A percentile compares a stretch with the other conserved stretches of the same genome.
Evolutionary conservation across 768 basidiomycete genomes (phyloP).

Genomic region (Amanita pallidorosea): DNA sequence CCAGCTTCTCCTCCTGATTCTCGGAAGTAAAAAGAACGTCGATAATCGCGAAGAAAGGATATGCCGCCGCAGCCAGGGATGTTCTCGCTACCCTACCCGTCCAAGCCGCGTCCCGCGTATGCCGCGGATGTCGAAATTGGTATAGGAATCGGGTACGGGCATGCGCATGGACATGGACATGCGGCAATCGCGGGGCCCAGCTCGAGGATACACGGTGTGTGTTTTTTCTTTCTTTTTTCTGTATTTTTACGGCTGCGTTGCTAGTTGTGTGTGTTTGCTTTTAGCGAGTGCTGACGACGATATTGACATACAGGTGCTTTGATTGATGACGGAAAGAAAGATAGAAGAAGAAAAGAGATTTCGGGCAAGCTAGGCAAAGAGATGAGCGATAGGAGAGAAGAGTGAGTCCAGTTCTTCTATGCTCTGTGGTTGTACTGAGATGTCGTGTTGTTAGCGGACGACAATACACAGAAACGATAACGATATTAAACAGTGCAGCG

Average conservation of each 20-base stretch:
- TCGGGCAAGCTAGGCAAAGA: constrained; percentile 66
- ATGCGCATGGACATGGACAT: constrained; percentile 22
- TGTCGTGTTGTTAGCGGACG: constrained; percentile 31
- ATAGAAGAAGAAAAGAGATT: constrained; percentile 59
- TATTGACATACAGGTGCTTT: constrained; percentile 6
- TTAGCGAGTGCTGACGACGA: constrained; percentile 1
- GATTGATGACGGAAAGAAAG: constrained; percentile 39
- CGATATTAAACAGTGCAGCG: constrained; percentile 45
- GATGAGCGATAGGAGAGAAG: constrained; percentile 63
- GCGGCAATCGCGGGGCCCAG: constrained; percentile 29
- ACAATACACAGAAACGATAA: constrained; percentile 53
- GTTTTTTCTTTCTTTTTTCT: neutral
- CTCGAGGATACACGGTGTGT: constrained; percentile 31
- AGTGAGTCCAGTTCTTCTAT: constrained; percentile 30
- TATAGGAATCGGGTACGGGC: constrained; percentile 11
- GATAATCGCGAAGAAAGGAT: neutral
- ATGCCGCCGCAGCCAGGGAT: constrained; percentile 57
- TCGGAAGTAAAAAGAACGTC: neutral
- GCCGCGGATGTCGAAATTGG: constrained; percentile 16
- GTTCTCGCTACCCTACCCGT: constrained; percentile 47
- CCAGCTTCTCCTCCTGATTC: neutral
- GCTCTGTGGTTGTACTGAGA: neutral
- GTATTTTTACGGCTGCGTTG: neutral
- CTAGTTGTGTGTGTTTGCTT: neutral
- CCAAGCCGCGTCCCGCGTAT: constrained; percentile 10